These are phyloP conservation scores for Calocybe cyanea DNA, from an alignment of 768 basidiomycete species.

Conservation along the genomic window DNA sequence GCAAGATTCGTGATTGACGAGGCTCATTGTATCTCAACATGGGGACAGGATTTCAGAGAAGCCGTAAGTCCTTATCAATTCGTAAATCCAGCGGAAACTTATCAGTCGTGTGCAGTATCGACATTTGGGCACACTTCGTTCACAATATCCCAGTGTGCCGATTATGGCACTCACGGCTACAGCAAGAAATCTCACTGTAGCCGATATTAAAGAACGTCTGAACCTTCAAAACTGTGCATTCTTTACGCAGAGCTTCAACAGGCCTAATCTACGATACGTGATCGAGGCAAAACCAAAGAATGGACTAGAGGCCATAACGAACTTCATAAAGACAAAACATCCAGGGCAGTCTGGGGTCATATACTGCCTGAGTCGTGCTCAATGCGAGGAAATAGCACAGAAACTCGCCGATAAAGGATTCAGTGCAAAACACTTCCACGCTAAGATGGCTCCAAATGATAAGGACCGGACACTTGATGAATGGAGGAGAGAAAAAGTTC, in stretches of 20 bases:
- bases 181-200: slow-evolving; percentile 72
- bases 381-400: slow-evolving; percentile 79
- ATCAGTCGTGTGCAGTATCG: slow-evolving; percentile 51
- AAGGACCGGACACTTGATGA: slow-evolving; percentile 57
- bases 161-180: slow-evolving; percentile 98
- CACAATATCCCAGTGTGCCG: slow-evolving; percentile 73
- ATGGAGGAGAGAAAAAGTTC: slow-evolving; percentile 71
- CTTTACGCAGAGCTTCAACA: slow-evolving; percentile 86
- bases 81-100: not conserved
- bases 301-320: slow-evolving; percentile 57
- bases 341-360: slow-evolving; percentile 71
- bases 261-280: slow-evolving; percentile 83
- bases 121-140: slow-evolving; percentile 61
- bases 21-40: slow-evolving; percentile 90
- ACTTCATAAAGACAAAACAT: slow-evolving; percentile 62
- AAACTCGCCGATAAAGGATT: slow-evolving; percentile 59
- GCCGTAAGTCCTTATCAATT: slow-evolving; percentile 44
- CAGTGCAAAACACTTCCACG: slow-evolving; percentile 81
- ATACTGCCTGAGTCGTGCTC: slow-evolving; percentile 69
- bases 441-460: slow-evolving; percentile 61
- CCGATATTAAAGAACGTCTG: slow-evolving; percentile 75
- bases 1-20: slow-evolving; percentile 96
- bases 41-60: slow-evolving; percentile 93
- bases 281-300: slow-evolving; percentile 43
- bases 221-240: slow-evolving; percentile 53